Percentiles rank a stretch among this genome's conserved stretches.
phyloP scores from a whole-genome alignment of 2,329 filamentous ascomycete species.

The Xylaria sp. region DNA sequence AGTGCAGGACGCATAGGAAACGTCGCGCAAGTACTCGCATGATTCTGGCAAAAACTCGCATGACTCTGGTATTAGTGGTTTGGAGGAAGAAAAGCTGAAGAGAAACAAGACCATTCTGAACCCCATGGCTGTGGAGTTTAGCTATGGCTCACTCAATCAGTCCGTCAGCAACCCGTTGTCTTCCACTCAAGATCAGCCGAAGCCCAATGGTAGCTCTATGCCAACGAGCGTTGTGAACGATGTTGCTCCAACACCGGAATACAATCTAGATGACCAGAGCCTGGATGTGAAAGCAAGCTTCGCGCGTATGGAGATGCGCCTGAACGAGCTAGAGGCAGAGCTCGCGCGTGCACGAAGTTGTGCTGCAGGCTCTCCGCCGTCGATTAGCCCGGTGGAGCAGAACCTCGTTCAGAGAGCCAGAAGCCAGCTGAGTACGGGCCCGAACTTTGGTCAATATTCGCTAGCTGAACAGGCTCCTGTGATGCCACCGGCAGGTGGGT shows the following conservation, averaged over 20 bases:
- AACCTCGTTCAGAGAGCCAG: not conserved
- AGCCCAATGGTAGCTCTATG: too few relatives aligned
- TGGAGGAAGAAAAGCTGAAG: constrained; percentile 1
- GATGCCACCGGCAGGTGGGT: not conserved
- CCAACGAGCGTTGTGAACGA: not conserved
- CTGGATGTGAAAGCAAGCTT: not conserved
- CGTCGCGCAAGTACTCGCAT: too few relatives aligned
- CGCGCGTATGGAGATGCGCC: not conserved
- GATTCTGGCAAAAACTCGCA: constrained; percentile 3
- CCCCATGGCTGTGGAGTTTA: constrained; percentile 33
- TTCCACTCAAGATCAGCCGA: too few relatives aligned
- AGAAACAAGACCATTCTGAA: constrained; percentile 27
- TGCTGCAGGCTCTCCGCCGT: not conserved
- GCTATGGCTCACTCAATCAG: not conserved
- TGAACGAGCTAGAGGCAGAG: not conserved
- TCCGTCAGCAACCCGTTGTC: not conserved
- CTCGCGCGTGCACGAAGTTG: not conserved
- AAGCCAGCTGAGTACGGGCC: not conserved
- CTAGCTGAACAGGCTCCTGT: not conserved
- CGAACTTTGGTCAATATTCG: not conserved
- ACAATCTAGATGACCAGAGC: not conserved
- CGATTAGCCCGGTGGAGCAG: not conserved
- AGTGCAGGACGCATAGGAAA: too few relatives aligned
- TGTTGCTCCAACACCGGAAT: not conserved
- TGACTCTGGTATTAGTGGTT: constrained; percentile 24